phyloP scores from a whole-genome alignment of 129 eudicot species.

The Pseudognaphalium luteoalbum region DNA sequence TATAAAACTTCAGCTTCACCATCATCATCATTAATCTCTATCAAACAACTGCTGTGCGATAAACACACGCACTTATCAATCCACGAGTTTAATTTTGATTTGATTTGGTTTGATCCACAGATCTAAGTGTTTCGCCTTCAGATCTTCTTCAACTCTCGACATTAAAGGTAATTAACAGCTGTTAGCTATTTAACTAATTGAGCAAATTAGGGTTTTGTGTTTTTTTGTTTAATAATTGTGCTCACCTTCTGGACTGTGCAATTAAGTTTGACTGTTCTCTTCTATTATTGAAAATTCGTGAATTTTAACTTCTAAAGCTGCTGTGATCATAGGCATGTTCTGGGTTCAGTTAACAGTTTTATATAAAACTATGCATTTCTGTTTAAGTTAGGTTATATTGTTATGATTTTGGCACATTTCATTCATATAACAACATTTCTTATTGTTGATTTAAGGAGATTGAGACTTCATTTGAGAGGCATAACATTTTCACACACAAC shows the following conservation, averaged over 20 bases:
- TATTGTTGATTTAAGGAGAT: neutral
- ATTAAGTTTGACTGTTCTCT: conserved; percentile 13
- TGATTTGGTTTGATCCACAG: conserved; percentile 46
- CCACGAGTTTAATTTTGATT: conserved; percentile 41
- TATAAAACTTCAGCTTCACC: neutral
- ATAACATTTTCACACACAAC: neutral
- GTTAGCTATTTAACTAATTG: neutral
- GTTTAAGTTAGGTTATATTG: conserved; percentile 8
- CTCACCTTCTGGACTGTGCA: conserved; percentile 16
- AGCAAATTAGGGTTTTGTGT: neutral
- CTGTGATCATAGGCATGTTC: conserved; percentile 2
- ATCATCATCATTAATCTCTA: conserved; percentile 10
- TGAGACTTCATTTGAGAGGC: neutral
- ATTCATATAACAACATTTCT: neutral
- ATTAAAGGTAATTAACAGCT: neutral
- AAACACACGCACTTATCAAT: neutral
- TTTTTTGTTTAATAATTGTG: neutral
- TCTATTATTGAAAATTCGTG: neutral
- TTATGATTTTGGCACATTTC: neutral
- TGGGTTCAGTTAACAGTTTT: neutral
- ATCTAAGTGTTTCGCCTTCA: conserved; percentile 51
- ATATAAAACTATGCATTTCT: conserved; percentile 1
- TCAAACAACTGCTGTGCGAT: conserved; percentile 2
- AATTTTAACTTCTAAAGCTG: no score
- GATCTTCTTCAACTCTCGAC: conserved; percentile 38